Base-by-base conservation (phyloP, 2,329 filamentous ascomycete species). In the Cryphonectria nitschkei region DNA sequence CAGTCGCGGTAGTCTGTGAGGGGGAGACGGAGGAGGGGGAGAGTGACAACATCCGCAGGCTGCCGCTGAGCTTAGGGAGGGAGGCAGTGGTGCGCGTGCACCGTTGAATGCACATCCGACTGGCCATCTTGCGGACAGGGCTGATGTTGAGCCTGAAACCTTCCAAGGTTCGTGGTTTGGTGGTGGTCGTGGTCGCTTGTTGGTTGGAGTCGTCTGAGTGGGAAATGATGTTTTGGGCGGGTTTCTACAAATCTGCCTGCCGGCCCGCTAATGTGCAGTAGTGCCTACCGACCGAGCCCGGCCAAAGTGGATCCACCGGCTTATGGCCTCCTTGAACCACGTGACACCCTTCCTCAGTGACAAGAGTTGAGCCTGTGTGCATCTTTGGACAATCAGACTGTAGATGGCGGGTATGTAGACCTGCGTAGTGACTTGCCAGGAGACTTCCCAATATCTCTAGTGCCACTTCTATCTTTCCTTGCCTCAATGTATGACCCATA, bases 21-120 rank as follows among this genome's bases (percentile, higher is more conserved):
- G 65, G 46, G 29, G 65, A 34, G 50, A 6, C 34, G 34, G 65
- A 65, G 50, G 58, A 58, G 34, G 60, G 43, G 39, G 65, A 68
- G n/a, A 71, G 32, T 46, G 67, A 68, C 22, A 73, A 56, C 37
- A 67, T 41, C 50, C 71, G 71, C 41, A 73, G 62, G 68, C 69
- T 71, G 56, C 14, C 67, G 61, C 66, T 67, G n/a, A 73, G 69
- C 19, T 62, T 46, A 29, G 50, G 32, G 26, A 73, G 50, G 46
- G 65, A 66, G 56, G 34, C 37, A 16, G 65, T 63, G 43, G 56
- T 41, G 68, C 71, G 66, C 46, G 68, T 64, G 63, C 63, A 71
- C 37, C 71, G 68, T 52, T 65, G 43, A 37, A 68, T 70, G 56
- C 65, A 70, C 19, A 58, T 11, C 7, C 52, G 70, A 41, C 66